These are phyloP conservation scores for Wickerhamiella australiensis DNA, from an alignment of 805 yeast genomes.

Conservation along the genomic window DNA sequence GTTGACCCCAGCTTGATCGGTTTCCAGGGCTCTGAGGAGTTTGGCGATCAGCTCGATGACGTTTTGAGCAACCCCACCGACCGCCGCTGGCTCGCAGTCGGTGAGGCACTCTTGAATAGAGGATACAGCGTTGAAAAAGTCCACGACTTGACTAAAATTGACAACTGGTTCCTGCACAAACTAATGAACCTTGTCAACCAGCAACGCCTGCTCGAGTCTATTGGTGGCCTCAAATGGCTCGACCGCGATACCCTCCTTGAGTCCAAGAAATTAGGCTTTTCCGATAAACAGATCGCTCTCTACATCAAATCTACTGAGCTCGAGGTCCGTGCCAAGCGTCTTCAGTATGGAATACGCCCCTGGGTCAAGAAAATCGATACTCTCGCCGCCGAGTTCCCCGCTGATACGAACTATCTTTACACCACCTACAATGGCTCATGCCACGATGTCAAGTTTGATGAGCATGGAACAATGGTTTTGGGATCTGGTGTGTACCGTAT, in stretches of 20 bases:
- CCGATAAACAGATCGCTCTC: conserved; percentile 82
- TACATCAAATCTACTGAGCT: conserved; percentile 64
- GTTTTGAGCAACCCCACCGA: conserved; percentile 91
- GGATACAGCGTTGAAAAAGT: conserved; percentile 83
- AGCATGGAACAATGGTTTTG: conserved; percentile 83
- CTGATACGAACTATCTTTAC: conserved; percentile 87
- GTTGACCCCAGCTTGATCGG: conserved; percentile 93
- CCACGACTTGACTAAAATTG: conserved; percentile 85
- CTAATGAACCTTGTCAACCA: conserved; percentile 84
- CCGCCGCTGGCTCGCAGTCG: conserved; percentile 94
- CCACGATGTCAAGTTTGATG: conserved; percentile 75
- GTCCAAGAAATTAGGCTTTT: conserved; percentile 89
- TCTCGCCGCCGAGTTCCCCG: conserved; percentile 97
- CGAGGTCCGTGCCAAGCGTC: conserved; percentile 73
- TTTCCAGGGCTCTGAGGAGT: conserved; percentile 67
- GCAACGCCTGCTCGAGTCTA: conserved; percentile 37
- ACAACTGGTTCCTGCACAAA: conserved; percentile 90
- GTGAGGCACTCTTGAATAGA: conserved; percentile 89
- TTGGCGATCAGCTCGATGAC: conserved; percentile 73
- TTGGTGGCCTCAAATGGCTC: conserved; percentile 41
- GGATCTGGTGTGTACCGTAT: conserved; percentile 99
- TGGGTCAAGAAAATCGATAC: conserved; percentile 96
- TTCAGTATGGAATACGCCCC: conserved; percentile 68
- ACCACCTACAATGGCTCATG: conserved; percentile 88
- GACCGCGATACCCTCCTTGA: conserved; percentile 42